phyloP scores from a whole-genome alignment of 2,329 filamentous ascomycete genomes.

The Aspergillaceae sp. region DNA sequence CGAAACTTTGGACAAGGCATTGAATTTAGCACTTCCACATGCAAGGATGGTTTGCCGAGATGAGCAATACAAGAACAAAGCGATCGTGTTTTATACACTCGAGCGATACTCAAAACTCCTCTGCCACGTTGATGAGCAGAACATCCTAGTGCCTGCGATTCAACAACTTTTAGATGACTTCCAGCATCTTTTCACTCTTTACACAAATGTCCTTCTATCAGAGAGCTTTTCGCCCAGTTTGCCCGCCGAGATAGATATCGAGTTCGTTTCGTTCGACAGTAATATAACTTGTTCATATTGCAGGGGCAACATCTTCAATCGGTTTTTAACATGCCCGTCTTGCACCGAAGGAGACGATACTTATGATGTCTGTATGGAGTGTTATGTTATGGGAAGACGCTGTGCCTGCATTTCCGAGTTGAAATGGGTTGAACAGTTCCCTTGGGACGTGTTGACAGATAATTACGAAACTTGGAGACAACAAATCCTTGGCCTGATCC shows the following conservation, averaged over 20 bases:
- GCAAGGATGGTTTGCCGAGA: constrained; percentile 88
- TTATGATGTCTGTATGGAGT: constrained; percentile 97
- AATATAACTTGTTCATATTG: constrained; percentile 95
- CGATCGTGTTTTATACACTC: constrained; percentile 82
- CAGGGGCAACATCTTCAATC: constrained; percentile 91
- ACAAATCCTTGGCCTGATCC: constrained; percentile 66
- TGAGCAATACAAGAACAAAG: constrained; percentile 98
- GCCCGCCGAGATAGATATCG: constrained; percentile 57
- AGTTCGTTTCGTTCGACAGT: constrained; percentile 74
- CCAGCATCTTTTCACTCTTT: constrained; percentile 67
- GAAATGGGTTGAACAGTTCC: constrained; percentile 88
- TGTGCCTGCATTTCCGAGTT: constrained; percentile 80
- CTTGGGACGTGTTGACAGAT: constrained; percentile 66
- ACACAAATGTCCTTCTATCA: constrained; percentile 67
- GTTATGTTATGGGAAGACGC: constrained; percentile 92
- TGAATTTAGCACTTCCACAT: constrained; percentile 79
- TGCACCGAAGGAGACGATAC: constrained; percentile 77
- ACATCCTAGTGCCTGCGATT: constrained; percentile 42
- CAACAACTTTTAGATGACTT: constrained; percentile 76
- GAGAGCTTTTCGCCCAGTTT: constrained; percentile 68
- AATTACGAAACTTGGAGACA: constrained; percentile 78
- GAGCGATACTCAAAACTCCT: constrained; percentile 62
- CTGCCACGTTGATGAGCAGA: constrained; percentile 48
- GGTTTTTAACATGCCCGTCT: constrained; percentile 83
- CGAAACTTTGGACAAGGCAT: constrained; percentile 77